Evolutionary conservation across 768 basidiomycete species (phyloP).

Genomic region (Zangia roseola): DNA sequence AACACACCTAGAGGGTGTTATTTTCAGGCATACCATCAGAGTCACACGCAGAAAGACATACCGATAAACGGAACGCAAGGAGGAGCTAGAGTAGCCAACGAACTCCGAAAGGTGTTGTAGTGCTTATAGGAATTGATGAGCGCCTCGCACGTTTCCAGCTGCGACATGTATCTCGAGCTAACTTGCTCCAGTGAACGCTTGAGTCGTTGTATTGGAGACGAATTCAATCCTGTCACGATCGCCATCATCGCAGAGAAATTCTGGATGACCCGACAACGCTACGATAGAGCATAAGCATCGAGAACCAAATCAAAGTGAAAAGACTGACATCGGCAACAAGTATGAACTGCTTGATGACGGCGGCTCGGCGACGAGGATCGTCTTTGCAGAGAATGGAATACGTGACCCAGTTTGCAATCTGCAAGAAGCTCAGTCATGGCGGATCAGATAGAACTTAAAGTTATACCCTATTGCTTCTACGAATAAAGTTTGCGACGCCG

Average conservation of each 20-base stretch:
- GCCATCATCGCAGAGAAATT: slow-evolving; percentile 72
- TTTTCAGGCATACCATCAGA: slow-evolving; percentile 3
- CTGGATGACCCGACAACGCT: slow-evolving; percentile 62
- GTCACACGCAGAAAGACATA: slow-evolving; percentile 26
- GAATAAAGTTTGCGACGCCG: slow-evolving; percentile 58
- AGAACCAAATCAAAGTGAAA: background rate
- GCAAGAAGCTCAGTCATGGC: background rate
- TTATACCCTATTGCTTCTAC: slow-evolving; percentile 52
- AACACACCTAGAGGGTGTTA: slow-evolving; percentile 45
- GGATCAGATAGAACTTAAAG: background rate
- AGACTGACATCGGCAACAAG: slow-evolving; percentile 56
- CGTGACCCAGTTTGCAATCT: slow-evolving; percentile 63
- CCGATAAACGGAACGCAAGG: slow-evolving; percentile 75
- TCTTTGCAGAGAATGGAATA: slow-evolving; percentile 54
- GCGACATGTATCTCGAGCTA: slow-evolving; percentile 44
- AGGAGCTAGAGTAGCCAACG: slow-evolving; percentile 52
- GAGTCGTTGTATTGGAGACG: slow-evolving; percentile 60
- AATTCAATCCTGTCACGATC: slow-evolving; percentile 65
- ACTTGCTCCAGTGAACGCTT: slow-evolving; percentile 67
- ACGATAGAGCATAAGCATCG: slow-evolving; percentile 7
- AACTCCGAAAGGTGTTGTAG: slow-evolving; percentile 59
- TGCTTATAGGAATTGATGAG: slow-evolving; percentile 67
- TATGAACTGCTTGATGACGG: slow-evolving; percentile 66
- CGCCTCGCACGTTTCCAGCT: slow-evolving; percentile 52
- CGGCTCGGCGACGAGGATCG: slow-evolving; percentile 58